Evolutionary conservation across 2,329 filamentous ascomycete species (phyloP).

Genomic region (Rhynchosporium agropyri): DNA sequence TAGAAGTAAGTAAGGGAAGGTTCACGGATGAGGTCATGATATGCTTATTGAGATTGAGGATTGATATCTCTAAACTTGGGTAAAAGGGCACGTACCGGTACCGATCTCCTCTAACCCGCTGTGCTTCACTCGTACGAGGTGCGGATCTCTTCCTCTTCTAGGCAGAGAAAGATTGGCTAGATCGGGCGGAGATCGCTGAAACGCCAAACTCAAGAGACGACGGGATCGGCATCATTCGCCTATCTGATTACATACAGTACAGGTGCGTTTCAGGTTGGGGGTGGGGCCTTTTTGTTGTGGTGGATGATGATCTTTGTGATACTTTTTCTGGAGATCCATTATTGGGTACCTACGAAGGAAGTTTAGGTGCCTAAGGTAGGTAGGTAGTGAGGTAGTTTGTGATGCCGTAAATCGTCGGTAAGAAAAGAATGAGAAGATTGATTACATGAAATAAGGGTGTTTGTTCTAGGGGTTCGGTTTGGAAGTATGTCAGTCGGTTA

Average conservation of each 20-base stretch:
- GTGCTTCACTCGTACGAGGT: neutral
- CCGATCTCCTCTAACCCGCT: neutral
- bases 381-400: neutral
- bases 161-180: neutral
- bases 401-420: too few relatives aligned
- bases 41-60: too few relatives aligned
- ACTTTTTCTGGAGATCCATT: neutral
- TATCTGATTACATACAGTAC: constrained; percentile 22
- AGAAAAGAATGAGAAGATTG: neutral
- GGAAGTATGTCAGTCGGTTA: neutral
- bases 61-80: too few relatives aligned
- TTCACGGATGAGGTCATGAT: too few relatives aligned
- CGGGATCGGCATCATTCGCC: constrained; percentile 21
- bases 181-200: neutral
- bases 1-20: neutral
- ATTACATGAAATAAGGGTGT: neutral
- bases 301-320: neutral
- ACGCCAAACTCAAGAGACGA: neutral
- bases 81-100: too few relatives aligned
- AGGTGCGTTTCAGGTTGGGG: constrained; percentile 20
- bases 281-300: neutral
- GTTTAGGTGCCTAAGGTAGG: neutral
- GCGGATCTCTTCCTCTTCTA: constrained; percentile 7
- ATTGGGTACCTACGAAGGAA: neutral
- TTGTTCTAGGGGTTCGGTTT: neutral